Evolutionary conservation across 139 green algal species (phyloP), one percentile per base, ranked within the genome.

Genomic region (Chlamydomonas sp.): DNA sequence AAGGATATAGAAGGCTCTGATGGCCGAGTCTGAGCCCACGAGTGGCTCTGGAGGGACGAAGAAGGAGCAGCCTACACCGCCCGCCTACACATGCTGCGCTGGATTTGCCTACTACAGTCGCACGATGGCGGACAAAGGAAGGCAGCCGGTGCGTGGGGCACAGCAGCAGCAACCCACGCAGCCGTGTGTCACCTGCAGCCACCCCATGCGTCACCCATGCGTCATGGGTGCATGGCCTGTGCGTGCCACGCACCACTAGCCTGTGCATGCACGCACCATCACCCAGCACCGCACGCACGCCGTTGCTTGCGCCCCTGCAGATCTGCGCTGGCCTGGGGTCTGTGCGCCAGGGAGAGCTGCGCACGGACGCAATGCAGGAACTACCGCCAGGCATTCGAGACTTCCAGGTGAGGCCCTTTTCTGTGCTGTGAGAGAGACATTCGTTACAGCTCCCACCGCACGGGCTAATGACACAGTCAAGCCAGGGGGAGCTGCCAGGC

Each of bases 41-140:
- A n/a, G n/a, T n/a, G n/a, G n/a, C n/a, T n/a, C n/a, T n/a, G n/a
- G n/a, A n/a, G n/a, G n/a, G n/a, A n/a, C n/a, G n/a, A 66, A 39
- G 8, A 66, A 29, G 39, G 39, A 50, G 39, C 39, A 13, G 13
- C 39, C 39, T 50, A 50, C 39, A 8, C 13, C 39, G 39, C 13
- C 39, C 10, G 10, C 39, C 39, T 13, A 50, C 39, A 48, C 59
- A 4, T 66, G 59, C 59, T 66, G 59, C 59, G 31, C 33, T 5
- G 59, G 59, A 5, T 22, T 66, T 30, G 59, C 59, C 31, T 66
- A 66, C 43, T 66, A 36, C 59, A 66, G 8, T 5, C n/a, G n/a
- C 5, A 39, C n/a, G 29, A 66, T 66, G 59, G 31, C 39, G 29
- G 16, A 66, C 4, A 5, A 39, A 5, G 59, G 59, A 37, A 4